Evolutionary conservation across 1,284 basidiomycete genomes (phyloP).

Genomic region (Anthracocystis setariae): DNA sequence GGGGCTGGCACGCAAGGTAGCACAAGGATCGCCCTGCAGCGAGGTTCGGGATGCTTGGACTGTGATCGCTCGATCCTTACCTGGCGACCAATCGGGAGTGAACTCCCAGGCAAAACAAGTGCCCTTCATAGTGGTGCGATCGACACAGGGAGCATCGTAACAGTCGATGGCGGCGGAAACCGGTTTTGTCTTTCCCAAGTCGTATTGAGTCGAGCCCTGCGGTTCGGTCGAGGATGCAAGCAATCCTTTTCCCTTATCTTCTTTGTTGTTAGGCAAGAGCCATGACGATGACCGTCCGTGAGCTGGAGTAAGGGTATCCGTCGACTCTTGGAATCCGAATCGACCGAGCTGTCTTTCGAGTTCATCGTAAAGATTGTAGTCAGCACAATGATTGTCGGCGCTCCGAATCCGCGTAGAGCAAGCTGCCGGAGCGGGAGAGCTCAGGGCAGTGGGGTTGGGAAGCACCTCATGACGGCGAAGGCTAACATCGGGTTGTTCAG

Average conservation of each 20-base stretch:
- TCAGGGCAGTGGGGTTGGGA: not conserved
- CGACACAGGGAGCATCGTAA: not conserved
- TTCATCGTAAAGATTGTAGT: not conserved
- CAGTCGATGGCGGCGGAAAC: not conserved
- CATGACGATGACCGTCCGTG: not conserved
- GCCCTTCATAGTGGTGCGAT: not conserved
- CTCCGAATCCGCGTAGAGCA: not conserved
- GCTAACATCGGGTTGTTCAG: no score
- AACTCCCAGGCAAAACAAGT: not conserved
- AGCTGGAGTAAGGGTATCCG: not conserved
- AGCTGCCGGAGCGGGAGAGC: not conserved
- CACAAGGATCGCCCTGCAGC: not conserved
- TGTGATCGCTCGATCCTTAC: not conserved
- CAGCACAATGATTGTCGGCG: not conserved
- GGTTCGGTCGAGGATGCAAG: no score
- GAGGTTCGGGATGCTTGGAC: not conserved
- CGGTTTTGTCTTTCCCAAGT: not conserved
- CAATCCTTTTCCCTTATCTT: not conserved
- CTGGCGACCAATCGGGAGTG: constrained; percentile 1
- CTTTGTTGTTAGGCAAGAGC: not conserved
- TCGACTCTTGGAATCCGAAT: not conserved
- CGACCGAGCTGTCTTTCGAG: not conserved
- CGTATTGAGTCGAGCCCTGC: not conserved
- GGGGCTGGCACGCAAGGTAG: not conserved
- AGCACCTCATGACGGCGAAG: not conserved